phyloP scores from a whole-genome alignment of 2,329 filamentous ascomycete species.

The Lecanoromycetidae sp. region DNA sequence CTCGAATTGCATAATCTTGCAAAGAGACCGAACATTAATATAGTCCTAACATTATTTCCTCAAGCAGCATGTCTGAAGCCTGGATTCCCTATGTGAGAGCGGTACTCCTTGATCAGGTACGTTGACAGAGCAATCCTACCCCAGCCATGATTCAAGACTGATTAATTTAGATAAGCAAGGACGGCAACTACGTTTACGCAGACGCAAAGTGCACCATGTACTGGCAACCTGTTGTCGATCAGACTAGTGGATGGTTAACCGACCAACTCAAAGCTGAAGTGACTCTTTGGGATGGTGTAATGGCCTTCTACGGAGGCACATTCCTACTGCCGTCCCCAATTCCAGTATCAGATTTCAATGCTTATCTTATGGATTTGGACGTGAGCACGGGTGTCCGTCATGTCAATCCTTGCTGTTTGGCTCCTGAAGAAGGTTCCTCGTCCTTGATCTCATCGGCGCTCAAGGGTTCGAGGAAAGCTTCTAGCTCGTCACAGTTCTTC shows the following conservation, averaged over 20 bases:
- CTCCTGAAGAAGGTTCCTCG: background rate
- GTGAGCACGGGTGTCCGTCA: background rate
- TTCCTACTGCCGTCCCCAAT: constrained; percentile 2
- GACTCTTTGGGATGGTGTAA: background rate
- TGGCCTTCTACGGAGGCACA: background rate
- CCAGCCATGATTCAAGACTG: no score
- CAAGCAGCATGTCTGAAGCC: no score
- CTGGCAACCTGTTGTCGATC: background rate
- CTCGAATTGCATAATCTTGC: no score
- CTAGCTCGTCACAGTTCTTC: background rate
- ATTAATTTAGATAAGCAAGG: no score
- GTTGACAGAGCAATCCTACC: no score
- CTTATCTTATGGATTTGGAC: background rate
- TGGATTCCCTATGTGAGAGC: no score
- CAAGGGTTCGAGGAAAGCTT: background rate
- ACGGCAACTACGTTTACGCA: no score
- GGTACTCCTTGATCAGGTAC: no score
- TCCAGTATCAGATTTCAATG: background rate
- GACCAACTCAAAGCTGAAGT: no score
- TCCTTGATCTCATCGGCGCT: background rate
- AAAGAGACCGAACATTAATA: no score
- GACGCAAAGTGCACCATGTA: background rate
- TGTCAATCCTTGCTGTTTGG: background rate
- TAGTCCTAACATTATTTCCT: no score
- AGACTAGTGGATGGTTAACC: no score